A percentile compares a stretch with the other conserved stretches of the same genome.
Evolutionary conservation across 1,139 yeast species (phyloP).

Genomic region (Blastobotrys illinoisensis): DNA sequence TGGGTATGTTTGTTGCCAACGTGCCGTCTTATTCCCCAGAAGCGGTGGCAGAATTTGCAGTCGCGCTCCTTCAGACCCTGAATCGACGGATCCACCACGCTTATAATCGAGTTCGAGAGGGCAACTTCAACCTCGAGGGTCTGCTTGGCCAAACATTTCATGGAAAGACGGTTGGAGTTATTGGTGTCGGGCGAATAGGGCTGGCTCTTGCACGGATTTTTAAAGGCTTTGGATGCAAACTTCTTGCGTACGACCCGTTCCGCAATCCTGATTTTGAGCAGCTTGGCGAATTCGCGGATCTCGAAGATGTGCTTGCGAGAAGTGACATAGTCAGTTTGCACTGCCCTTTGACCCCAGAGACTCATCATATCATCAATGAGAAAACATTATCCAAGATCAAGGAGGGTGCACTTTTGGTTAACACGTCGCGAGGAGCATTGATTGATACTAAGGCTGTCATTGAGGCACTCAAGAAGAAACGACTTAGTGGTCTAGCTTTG

Average conservation of each 20-base stretch:
- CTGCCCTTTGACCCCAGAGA: slow-evolving; percentile 51
- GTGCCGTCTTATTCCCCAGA: slow-evolving; percentile 27
- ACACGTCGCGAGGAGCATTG: slow-evolving; percentile 71
- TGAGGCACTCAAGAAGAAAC: slow-evolving; percentile 58
- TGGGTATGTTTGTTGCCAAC: slow-evolving; percentile 23
- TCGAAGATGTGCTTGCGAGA: slow-evolving; percentile 46
- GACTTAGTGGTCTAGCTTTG: slow-evolving; percentile 46
- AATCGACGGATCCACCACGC: slow-evolving; percentile 24
- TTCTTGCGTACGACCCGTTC: slow-evolving; percentile 45
- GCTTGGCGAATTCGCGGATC: slow-evolving; percentile 47
- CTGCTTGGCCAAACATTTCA: slow-evolving; percentile 38
- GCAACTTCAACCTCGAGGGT: slow-evolving; percentile 25
- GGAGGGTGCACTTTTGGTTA: slow-evolving; percentile 56
- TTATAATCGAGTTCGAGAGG: slow-evolving; percentile 24
- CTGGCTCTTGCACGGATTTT: slow-evolving; percentile 56
- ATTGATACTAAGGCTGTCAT: slow-evolving; percentile 58
- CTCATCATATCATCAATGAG: slow-evolving; percentile 51
- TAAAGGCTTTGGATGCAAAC: slow-evolving; percentile 53
- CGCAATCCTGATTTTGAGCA: slow-evolving; percentile 16
- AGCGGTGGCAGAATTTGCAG: slow-evolving; percentile 26
- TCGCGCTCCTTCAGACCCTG: slow-evolving; percentile 23
- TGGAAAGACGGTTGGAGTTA: slow-evolving; percentile 55
- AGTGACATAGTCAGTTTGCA: slow-evolving; percentile 57
- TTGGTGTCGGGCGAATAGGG: slow-evolving; percentile 74
- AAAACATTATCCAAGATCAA: slow-evolving; percentile 53